Conservation (phyloP, 495 filamentous ascomycete genomes). For the Oleoguttula mirabilis region DNA sequence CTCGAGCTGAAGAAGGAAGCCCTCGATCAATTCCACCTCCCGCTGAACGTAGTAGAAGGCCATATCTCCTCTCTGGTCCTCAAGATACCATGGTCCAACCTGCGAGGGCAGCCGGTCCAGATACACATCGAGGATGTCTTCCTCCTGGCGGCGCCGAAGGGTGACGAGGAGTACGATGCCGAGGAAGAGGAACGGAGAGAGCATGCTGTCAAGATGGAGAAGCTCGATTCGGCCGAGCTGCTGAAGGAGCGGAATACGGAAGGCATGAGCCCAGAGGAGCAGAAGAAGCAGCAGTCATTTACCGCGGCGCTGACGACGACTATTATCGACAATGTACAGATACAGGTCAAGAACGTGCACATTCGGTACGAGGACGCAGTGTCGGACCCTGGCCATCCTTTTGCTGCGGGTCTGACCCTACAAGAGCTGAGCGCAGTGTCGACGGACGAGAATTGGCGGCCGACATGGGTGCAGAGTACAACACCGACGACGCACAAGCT, state of each 20-base stretch:
- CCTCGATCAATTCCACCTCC: constrained; percentile 87
- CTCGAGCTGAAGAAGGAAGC: constrained; percentile 88
- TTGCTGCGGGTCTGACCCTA: constrained; percentile 79
- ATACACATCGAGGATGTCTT: constrained; percentile 95
- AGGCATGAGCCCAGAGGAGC: constrained; percentile 85
- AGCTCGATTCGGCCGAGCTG: constrained; percentile 87
- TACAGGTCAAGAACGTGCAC: constrained; percentile 95
- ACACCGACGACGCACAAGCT: constrained; percentile 78
- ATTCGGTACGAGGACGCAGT: constrained; percentile 97
- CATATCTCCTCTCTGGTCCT: constrained; percentile 84
- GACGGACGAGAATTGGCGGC: constrained; percentile 85
- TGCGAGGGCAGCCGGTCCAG: constrained; percentile 85
- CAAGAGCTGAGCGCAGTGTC: constrained; percentile 94
- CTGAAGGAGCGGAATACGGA: constrained; percentile 83
- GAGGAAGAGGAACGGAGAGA: constrained; percentile 76
- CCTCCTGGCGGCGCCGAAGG: constrained; percentile 82
- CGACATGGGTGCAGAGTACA: constrained; percentile 84
- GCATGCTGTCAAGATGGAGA: constrained; percentile 90
- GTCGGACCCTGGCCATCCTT: constrained; percentile 86
- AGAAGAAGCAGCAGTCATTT: constrained; percentile 92
- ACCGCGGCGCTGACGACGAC: constrained; percentile 87
- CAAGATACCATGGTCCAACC: constrained; percentile 90
- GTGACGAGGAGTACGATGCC: constrained; percentile 83
- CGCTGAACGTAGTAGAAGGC: constrained; percentile 90
- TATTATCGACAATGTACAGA: constrained; percentile 94